Evolutionary conservation across 2,329 filamentous ascomycete species (phyloP).

Genomic region (Cordyceps militaris): DNA sequence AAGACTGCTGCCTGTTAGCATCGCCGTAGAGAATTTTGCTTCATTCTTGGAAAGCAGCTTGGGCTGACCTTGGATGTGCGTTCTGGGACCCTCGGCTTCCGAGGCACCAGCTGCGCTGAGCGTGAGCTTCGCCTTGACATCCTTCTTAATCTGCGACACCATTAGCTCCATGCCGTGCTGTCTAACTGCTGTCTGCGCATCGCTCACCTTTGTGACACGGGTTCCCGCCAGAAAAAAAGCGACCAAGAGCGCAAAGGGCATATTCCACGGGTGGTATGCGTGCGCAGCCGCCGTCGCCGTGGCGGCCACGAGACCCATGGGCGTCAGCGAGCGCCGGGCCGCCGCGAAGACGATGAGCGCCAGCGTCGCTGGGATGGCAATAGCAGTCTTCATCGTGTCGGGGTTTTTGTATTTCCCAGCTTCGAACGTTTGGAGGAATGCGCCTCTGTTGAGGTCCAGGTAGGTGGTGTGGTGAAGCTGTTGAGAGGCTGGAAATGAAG

Average conservation of each 20-base stretch:
- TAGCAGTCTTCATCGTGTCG: slow-evolving; percentile 46
- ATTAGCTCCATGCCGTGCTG: slow-evolving; percentile 14
- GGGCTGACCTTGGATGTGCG: slow-evolving; percentile 62
- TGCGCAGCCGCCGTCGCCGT: slow-evolving; percentile 69
- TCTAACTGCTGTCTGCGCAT: neutral
- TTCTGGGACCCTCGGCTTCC: slow-evolving; percentile 76
- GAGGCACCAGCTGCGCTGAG: slow-evolving; percentile 64
- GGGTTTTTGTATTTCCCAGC: neutral
- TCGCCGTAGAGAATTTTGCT: neutral
- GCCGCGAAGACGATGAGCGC: slow-evolving; percentile 61
- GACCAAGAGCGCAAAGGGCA: slow-evolving; percentile 77
- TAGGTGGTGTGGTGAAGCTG: neutral
- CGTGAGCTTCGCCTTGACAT: slow-evolving; percentile 76
- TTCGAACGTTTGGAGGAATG: neutral
- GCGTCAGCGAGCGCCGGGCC: slow-evolving; percentile 70
- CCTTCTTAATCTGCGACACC: slow-evolving; percentile 67
- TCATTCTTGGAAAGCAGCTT: neutral
- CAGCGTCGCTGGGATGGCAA: slow-evolving; percentile 51
- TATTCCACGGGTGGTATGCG: slow-evolving; percentile 84
- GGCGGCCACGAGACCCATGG: slow-evolving; percentile 65
- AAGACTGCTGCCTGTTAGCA: slow-evolving; percentile 46
- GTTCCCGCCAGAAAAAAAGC: slow-evolving; percentile 86
- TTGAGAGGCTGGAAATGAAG: neutral
- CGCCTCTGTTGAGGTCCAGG: neutral
- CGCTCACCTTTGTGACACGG: slow-evolving; percentile 66